These are phyloP conservation scores for Karstenula rhodostoma DNA, from an alignment of 2,329 filamentous ascomycete species.

Conservation along the genomic window DNA sequence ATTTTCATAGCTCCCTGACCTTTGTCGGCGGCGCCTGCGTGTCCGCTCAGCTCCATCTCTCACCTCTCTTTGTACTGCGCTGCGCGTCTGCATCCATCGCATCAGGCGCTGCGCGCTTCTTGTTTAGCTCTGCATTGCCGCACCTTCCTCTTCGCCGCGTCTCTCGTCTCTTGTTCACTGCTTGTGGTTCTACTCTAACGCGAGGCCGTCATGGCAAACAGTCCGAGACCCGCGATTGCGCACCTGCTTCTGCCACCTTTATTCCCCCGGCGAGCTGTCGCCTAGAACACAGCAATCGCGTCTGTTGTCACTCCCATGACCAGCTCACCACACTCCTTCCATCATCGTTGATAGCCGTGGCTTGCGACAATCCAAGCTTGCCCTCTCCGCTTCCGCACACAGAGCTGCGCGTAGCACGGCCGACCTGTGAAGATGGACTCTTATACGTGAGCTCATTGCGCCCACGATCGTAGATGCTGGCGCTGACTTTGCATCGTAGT, in stretches of 20 bases:
- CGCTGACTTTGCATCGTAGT: constrained; percentile 31
- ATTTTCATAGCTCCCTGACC: constrained; percentile 42
- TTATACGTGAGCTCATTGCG: constrained; percentile 42
- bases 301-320: constrained; percentile 29
- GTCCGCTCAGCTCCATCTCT: constrained; percentile 32
- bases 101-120: constrained; percentile 38
- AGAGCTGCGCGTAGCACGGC: not conserved
- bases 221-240: constrained; percentile 43
- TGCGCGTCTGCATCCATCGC: constrained; percentile 43
- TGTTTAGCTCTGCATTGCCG: constrained; percentile 33
- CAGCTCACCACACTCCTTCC: constrained; percentile 22
- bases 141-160: constrained; percentile 38
- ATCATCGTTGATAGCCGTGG: constrained; percentile 21
- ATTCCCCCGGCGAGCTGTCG: constrained; percentile 36
- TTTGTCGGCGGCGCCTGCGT: constrained; percentile 42
- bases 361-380: constrained; percentile 10
- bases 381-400: not conserved
- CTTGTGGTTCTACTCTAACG: constrained; percentile 50
- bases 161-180: constrained; percentile 40
- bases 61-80: constrained; percentile 44
- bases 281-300: constrained; percentile 24
- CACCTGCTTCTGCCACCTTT: constrained; percentile 31
- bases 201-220: constrained; percentile 54
- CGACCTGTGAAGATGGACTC: constrained; percentile 44
- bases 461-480: not conserved